Evolutionary conservation across 2,329 filamentous ascomycete species (phyloP).

Genomic region (Magnaporthiopsis rhizophila): DNA sequence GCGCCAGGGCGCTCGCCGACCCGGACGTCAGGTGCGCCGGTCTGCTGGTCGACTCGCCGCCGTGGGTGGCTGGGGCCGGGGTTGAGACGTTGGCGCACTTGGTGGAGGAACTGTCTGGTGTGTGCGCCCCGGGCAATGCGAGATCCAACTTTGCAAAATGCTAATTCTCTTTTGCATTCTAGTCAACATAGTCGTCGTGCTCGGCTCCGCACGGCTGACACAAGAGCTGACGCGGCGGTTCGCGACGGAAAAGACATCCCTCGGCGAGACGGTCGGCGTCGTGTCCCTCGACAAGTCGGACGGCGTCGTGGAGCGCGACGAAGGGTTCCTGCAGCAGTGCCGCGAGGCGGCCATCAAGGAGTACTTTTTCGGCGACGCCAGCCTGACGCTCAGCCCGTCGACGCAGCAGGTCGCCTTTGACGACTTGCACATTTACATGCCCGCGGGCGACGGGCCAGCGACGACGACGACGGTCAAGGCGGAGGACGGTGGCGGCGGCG

Average conservation of each 20-base stretch:
- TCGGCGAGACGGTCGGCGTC: slow-evolving; percentile 64
- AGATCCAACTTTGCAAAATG: no score
- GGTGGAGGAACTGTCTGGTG: slow-evolving; percentile 45
- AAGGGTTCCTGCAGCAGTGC: slow-evolving; percentile 62
- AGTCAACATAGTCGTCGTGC: slow-evolving; percentile 73
- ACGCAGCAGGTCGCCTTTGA: slow-evolving; percentile 78
- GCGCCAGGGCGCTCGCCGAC: slow-evolving; percentile 71
- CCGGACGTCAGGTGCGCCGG: slow-evolving; percentile 62
- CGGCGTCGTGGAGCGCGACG: slow-evolving; percentile 72
- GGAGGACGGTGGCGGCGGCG: slow-evolving; percentile 18
- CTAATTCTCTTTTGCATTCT: slow-evolving; percentile 25
- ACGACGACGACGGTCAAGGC: slow-evolving; percentile 1
- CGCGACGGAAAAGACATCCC: slow-evolving; percentile 41
- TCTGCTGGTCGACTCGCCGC: slow-evolving; percentile 78
- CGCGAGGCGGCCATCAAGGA: slow-evolving; percentile 74
- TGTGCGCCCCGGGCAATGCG: slow-evolving; percentile 6
- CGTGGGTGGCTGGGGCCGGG: slow-evolving; percentile 51
- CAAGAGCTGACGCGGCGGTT: slow-evolving; percentile 68
- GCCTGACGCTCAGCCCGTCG: slow-evolving; percentile 73
- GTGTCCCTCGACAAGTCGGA: slow-evolving; percentile 77
- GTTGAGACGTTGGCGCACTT: slow-evolving; percentile 78
- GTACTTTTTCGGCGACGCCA: slow-evolving; percentile 86
- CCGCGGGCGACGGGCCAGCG: slow-evolving; percentile 36
- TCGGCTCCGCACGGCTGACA: slow-evolving; percentile 71
- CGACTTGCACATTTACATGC: slow-evolving; percentile 64